These are phyloP conservation scores for Nothopassalora personata DNA, from an alignment of 2,329 filamentous ascomycete genomes.

Conservation along the genomic window DNA sequence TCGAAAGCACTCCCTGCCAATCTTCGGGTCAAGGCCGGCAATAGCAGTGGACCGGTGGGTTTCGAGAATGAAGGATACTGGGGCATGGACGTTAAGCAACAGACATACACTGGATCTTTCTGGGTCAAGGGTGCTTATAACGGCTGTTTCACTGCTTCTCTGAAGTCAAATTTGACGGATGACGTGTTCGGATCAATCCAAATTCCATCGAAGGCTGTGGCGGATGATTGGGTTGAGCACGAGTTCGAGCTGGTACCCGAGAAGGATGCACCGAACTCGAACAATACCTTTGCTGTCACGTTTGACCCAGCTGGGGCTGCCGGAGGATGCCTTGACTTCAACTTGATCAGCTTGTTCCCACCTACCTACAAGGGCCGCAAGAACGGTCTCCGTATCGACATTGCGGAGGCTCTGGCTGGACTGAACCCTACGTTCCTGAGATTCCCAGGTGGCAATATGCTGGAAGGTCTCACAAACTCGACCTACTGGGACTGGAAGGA, in stretches of 20 bases:
- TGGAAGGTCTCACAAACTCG: constrained; percentile 39
- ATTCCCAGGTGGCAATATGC: constrained; percentile 58
- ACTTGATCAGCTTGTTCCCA: constrained; percentile 50
- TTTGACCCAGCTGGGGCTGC: constrained; percentile 35
- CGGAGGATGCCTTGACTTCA: constrained; percentile 44
- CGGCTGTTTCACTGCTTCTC: constrained; percentile 26
- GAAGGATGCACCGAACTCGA: constrained; percentile 39
- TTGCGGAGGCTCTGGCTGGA: constrained; percentile 38
- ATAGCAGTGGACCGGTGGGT: constrained; percentile 40
- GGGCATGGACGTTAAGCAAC: constrained; percentile 46
- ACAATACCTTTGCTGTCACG: constrained; percentile 50
- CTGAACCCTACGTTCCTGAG: constrained; percentile 48
- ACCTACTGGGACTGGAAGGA: constrained; percentile 46
- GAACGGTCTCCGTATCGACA: constrained; percentile 48
- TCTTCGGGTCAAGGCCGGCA: constrained; percentile 23
- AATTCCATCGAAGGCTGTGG: constrained; percentile 26
- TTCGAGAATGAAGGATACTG: constrained; percentile 47
- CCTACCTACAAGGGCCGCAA: constrained; percentile 50
- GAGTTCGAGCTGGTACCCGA: constrained; percentile 21
- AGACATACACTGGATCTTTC: constrained; percentile 33
- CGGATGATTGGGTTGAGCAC: constrained; percentile 33
- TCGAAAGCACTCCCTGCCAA: constrained; percentile 24
- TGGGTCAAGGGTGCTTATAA: constrained; percentile 30
- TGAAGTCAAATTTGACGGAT: neutral
- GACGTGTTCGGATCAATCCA: neutral